These are phyloP conservation scores for Amaranthus tricolor DNA, from an alignment of 179 eudicot genomes.

Conservation along the genomic window DNA sequence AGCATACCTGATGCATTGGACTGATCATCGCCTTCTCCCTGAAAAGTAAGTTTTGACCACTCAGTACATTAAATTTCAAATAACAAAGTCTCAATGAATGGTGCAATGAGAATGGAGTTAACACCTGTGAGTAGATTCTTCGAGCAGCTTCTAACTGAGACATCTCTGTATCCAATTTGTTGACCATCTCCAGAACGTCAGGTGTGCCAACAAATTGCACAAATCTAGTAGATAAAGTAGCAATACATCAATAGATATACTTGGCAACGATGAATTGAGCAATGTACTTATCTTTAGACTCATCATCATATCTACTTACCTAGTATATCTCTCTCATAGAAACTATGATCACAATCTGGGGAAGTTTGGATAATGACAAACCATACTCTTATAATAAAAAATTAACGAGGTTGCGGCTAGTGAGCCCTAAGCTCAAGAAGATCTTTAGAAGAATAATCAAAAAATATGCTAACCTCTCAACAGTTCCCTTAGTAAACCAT, in stretches of 20 bases:
- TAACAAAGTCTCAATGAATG: conserved; percentile 9
- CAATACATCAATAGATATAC: conserved; percentile 8
- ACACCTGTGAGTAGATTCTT: conserved; percentile 88
- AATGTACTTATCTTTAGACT: not conserved
- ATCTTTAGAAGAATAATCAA: not conserved
- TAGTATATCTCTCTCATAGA: too few species aligned
- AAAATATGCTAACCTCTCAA: conserved; percentile 63
- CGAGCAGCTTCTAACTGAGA: conserved; percentile 95
- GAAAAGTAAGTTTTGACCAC: conserved; percentile 30
- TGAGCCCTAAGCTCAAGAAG: too few species aligned
- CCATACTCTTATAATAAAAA: too few species aligned
- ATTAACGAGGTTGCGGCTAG: too few species aligned
- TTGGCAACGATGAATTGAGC: conserved; percentile 4
- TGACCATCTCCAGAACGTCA: conserved; percentile 81
- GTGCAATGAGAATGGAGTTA: conserved; percentile 1
- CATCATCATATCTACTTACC: too few species aligned
- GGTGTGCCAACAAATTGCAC: conserved; percentile 94
- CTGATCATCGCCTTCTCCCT: conserved; percentile 69
- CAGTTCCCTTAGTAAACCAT: conserved; percentile 96
- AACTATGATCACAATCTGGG: too few species aligned
- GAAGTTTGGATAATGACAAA: too few species aligned
- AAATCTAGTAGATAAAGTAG: conserved; percentile 53
- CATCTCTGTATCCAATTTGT: conserved; percentile 83
- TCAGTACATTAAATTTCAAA: conserved; percentile 19
- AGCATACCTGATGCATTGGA: conserved; percentile 49